Base-by-base conservation (phyloP, 2,329 filamentous ascomycete species). In the Aspergillus tanneri region DNA sequence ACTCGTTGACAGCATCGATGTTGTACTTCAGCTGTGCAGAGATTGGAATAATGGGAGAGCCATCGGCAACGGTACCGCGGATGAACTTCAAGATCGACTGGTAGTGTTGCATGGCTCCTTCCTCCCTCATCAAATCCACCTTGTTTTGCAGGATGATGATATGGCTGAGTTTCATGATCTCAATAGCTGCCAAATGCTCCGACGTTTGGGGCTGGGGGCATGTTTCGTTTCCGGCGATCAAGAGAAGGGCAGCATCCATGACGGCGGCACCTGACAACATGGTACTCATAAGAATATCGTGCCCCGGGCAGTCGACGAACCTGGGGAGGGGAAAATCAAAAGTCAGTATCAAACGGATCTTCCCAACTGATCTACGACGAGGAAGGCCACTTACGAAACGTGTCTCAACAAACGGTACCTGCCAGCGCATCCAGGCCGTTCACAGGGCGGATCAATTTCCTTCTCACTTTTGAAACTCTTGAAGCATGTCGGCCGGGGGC, bases 281-380 rank as follows among this genome's bases (percentile, higher is more conserved):
- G 64, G 93, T 99, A 76, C 92, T 97, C 93, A 99, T 99, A 72
- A 99, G 91, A 90, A 99, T 99, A 77, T 99, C 93, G 88, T 99
- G 93, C 74, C 93, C 93, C 48, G 93, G 93, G 80, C 93, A 97
- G 74, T 97, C 93, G 61, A 97, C 93, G 71, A 97, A 99, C 12
- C 89, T 92, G 59, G 53, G 53, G 21, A 8, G 46, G 14, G 40
- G 24, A 16, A 18, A 12, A 37, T 16, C 27, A 10, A 34, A 25
- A 11, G 24, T 41, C 24, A 42, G 42, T 35, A 28, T 34, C 18
- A 12, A 12, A 18, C 24, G 16, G 24, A 11, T 21, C 24, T 38
- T 11, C 3, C 27, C 16, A 21, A 12, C 11, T 19, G 11, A 12
- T 22, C 24, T 16, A 18, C 11, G 39, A 21, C 9, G 21, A 16